These are phyloP conservation scores for Pachyrhizus erosus DNA, from an alignment of 306 rosid species.

Conservation along the genomic window DNA sequence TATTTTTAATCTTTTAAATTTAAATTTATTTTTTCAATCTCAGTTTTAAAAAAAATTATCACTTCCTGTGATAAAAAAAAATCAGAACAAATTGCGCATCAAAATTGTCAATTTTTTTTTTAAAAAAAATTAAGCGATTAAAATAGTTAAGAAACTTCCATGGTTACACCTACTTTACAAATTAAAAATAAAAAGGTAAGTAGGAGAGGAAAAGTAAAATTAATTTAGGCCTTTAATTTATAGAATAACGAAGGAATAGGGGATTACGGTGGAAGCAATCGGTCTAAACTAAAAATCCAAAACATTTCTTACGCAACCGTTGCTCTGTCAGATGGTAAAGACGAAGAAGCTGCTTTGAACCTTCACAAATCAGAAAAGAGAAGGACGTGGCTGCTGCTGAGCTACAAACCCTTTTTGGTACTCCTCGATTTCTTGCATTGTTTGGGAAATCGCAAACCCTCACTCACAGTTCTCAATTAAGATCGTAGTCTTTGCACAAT, in stretches of 20 bases:
- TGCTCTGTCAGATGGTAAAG: not conserved
- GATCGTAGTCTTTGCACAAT: not conserved
- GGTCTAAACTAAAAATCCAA: not conserved
- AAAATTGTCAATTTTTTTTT: no score
- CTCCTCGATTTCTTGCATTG: not conserved
- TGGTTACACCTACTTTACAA: not conserved
- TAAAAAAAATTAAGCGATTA: no score
- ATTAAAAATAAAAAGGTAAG: not conserved
- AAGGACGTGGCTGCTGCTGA: not conserved
- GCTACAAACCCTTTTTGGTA: no score
- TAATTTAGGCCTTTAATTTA: not conserved
- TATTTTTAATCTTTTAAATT: no score
- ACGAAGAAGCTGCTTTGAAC: not conserved
- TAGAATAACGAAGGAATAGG: not conserved
- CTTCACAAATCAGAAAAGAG: not conserved
- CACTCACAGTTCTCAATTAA: not conserved
- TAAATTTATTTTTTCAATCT: no score
- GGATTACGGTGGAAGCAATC: not conserved
- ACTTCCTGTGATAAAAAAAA: no score
- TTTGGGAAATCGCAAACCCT: slow-evolving; percentile 2
- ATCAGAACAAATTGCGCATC: no score
- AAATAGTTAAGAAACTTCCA: not conserved
- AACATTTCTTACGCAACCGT: not conserved
- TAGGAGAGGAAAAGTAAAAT: not conserved
- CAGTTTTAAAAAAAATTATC: no score